Evolutionary conservation across 179 eudicot genomes (phyloP).

Genomic region (Beta lomatogona): DNA sequence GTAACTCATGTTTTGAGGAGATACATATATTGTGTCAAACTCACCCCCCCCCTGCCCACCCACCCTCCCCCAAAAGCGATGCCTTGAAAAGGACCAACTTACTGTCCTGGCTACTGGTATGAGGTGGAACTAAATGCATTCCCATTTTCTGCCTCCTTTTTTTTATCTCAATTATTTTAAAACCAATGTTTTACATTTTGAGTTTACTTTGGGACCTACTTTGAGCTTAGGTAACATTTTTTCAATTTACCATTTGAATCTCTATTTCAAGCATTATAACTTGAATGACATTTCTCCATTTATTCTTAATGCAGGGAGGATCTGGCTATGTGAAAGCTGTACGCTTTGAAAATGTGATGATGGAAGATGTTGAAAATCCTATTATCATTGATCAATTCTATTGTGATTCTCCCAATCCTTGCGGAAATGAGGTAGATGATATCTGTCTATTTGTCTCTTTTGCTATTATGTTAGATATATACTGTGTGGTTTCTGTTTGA

Average conservation of each 20-base stretch:
- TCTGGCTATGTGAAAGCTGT: constrained; percentile 73
- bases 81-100: not conserved
- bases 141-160: not conserved
- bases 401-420: constrained; percentile 76
- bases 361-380: constrained; percentile 79
- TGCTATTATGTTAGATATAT: constrained; percentile 1
- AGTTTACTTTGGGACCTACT: not conserved
- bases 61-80: not conserved
- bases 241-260: not conserved
- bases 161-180: not conserved
- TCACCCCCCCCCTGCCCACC: not conserved
- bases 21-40: not conserved
- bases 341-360: constrained; percentile 69
- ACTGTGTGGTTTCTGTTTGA: not conserved
- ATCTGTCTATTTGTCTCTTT: not conserved
- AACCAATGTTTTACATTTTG: not conserved
- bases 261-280: not conserved
- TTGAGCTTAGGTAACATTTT: not conserved
- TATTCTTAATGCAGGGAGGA: constrained; percentile 62
- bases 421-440: constrained; percentile 62
- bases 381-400: constrained; percentile 88
- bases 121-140: not conserved
- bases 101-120: not conserved
- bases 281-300: not conserved
- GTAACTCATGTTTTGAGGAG: constrained; percentile 34